These are phyloP conservation scores for Coemansia sp. DNA, from an alignment of 192 early-diverging fungal genomes.

Conservation along the genomic window DNA sequence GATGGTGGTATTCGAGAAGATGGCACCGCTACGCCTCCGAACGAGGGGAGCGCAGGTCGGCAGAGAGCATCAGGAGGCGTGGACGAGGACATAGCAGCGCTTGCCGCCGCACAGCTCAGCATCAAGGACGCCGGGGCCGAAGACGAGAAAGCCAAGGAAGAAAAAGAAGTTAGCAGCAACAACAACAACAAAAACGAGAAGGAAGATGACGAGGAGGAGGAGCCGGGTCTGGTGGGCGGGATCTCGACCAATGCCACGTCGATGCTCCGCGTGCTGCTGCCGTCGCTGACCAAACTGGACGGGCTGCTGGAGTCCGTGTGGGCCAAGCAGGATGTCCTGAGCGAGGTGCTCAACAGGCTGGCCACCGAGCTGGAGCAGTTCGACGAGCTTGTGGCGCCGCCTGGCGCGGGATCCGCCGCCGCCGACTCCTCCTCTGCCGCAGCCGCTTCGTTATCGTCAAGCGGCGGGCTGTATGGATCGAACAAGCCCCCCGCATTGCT, in stretches of 20 bases:
- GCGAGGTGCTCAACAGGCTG: conserved; percentile 45
- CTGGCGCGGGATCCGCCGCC: not conserved
- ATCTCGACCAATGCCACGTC: conserved; percentile 30
- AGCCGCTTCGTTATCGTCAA: not conserved
- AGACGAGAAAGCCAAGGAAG: conserved; percentile 12
- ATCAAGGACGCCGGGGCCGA: conserved; percentile 1
- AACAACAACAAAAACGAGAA: not conserved
- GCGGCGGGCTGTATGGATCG: not conserved
- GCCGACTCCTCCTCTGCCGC: not conserved
- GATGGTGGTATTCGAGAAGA: no score
- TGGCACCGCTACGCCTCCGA: not conserved
- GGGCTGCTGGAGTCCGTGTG: conserved; percentile 40
- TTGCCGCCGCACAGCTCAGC: conserved; percentile 4
- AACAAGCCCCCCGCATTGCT: not conserved
- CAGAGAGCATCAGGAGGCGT: not conserved
- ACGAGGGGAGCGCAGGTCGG: not conserved
- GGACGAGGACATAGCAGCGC: conserved; percentile 6
- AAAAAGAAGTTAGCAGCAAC: no score
- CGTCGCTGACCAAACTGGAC: conserved; percentile 44
- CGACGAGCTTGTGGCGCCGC: conserved; percentile 37
- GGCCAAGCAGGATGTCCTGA: conserved; percentile 41
- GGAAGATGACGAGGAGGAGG: conserved; percentile 4
- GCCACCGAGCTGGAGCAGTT: conserved; percentile 50
- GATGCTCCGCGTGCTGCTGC: conserved; percentile 48
- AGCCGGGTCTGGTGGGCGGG: not conserved